phyloP scores from a whole-genome alignment of 257 asterid genomes.

The Primulina eburnea region DNA sequence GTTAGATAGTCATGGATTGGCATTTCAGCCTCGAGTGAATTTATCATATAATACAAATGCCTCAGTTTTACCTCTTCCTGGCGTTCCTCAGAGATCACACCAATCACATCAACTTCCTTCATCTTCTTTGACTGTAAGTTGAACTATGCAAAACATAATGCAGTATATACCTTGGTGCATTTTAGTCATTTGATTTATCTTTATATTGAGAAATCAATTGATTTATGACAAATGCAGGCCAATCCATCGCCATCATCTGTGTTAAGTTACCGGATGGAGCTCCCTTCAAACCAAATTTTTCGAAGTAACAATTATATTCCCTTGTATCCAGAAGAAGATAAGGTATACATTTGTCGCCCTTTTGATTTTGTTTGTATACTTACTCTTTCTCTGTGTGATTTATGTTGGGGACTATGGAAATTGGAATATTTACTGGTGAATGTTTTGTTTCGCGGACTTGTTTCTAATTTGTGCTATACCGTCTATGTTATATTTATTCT shows the following conservation, averaged over 20 bases:
- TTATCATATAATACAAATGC: slow-evolving; percentile 28
- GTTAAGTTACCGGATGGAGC: slow-evolving; percentile 65
- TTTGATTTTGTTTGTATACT: not conserved
- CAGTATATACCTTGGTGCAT: not conserved
- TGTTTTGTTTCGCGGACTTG: too few species aligned
- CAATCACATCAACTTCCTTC: slow-evolving; percentile 43
- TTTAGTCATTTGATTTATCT: not conserved
- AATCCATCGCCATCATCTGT: slow-evolving; percentile 53
- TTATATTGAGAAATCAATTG: not conserved
- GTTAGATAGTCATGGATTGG: slow-evolving; percentile 38
- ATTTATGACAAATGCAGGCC: slow-evolving; percentile 40
- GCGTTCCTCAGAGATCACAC: slow-evolving; percentile 45
- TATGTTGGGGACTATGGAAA: not conserved
- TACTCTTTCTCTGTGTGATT: not conserved
- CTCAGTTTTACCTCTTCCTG: slow-evolving; percentile 34
- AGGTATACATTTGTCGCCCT: slow-evolving; percentile 37
- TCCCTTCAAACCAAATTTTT: slow-evolving; percentile 97
- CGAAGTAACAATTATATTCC: slow-evolving; percentile 40
- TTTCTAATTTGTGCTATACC: too few species aligned
- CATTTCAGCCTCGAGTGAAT: slow-evolving; percentile 26
- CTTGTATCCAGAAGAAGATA: slow-evolving; percentile 58
- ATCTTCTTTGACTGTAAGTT: slow-evolving; percentile 51
- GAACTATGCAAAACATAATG: not conserved
- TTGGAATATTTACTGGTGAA: not conserved
- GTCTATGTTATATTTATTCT: not conserved